Evolutionary conservation across 2,329 filamentous ascomycete species (phyloP), one percentile per base, ranked within the genome.

Genomic region (Pseudocercospora fijiensis): DNA sequence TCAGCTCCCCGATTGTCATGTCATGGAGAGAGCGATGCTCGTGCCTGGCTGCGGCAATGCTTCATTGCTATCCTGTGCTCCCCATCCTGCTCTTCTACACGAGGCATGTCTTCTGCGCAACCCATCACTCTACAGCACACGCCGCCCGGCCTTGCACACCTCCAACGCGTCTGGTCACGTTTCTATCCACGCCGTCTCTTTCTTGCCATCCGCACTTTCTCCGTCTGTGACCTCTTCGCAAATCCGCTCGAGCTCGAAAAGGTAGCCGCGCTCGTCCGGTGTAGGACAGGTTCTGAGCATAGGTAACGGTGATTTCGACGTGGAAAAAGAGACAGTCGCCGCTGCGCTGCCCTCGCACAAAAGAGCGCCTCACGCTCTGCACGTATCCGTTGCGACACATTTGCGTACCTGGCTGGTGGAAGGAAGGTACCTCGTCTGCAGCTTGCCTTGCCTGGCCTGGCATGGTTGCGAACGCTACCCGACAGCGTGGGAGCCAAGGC

Each of bases 181-280:
- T 8, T 22, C 22, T 26, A 2, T 20, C 20, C 7, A 16, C 24
- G 4, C 24, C 20, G n/a, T 22, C 49, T 51, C 41, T 37, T 45
- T 52, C 60, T 26, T 57, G 45, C 11, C 51, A 47, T 30, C 26
- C 51, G 33, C 47, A 16, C n/a, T n/a, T 28, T 22, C 58, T 22
- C 20, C 43, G 45, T 9, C 28, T 47, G 37, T 28, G 10, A 4
- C 18, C 41, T 57, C 43, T 18, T 59, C 26, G 41, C 57, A 26
- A n/a, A 16, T 41, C 24, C 22, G 41, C 57, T 33, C 26, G 49
- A 30, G 49, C 57, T 58, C 56, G 22, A 30, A 56, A 37, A 2
- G 49, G 61, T 49, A 63, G 58, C 56, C 61, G 61, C 61, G 37
- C 56, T 55, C 45, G 45, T 63, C 57, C 61, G 61, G 56, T 18